Percentiles rank a stretch among this genome's conserved stretches.
phyloP scores from a whole-genome alignment of 495 filamentous ascomycete species.

The Xylaria nigripes region DNA sequence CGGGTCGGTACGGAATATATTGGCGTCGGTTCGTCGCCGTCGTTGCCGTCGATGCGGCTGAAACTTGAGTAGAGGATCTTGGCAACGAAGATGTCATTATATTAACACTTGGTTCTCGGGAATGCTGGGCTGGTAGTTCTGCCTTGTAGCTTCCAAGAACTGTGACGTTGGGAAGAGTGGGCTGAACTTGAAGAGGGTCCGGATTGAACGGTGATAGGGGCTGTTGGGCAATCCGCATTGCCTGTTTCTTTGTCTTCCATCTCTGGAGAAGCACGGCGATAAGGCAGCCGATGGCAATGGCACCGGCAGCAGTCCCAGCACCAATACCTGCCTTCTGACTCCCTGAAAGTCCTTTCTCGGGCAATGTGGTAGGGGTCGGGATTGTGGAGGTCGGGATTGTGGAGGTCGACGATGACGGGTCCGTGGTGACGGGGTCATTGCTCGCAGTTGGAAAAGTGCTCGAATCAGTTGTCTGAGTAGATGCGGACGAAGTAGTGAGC shows the following conservation, averaged over 20 bases:
- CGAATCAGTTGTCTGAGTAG: not conserved
- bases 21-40: not conserved
- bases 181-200: not conserved
- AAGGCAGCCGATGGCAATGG: not conserved
- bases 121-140: slow-evolving; percentile 6
- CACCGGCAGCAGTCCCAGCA: slow-evolving; percentile 6
- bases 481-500: not conserved
- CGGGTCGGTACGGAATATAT: slow-evolving; percentile 3
- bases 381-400: too few species aligned
- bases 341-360: slow-evolving; percentile 2
- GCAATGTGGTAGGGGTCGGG: not conserved
- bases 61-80: not conserved
- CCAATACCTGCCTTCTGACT: slow-evolving; percentile 19
- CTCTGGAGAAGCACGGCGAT: not conserved
- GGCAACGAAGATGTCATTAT: not conserved
- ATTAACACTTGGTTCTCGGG: not conserved
- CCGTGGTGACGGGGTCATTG: not conserved
- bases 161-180: not conserved
- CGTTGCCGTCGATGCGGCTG: not conserved
- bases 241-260: not conserved
- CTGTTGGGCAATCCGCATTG: not conserved
- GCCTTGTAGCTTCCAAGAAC: slow-evolving; percentile 6
- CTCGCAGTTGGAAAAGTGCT: not conserved
- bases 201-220: not conserved
- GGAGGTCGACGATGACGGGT: not conserved